Evolutionary conservation across 139 green algal genomes (phyloP).

Genomic region (Parachlorella kessleri): DNA sequence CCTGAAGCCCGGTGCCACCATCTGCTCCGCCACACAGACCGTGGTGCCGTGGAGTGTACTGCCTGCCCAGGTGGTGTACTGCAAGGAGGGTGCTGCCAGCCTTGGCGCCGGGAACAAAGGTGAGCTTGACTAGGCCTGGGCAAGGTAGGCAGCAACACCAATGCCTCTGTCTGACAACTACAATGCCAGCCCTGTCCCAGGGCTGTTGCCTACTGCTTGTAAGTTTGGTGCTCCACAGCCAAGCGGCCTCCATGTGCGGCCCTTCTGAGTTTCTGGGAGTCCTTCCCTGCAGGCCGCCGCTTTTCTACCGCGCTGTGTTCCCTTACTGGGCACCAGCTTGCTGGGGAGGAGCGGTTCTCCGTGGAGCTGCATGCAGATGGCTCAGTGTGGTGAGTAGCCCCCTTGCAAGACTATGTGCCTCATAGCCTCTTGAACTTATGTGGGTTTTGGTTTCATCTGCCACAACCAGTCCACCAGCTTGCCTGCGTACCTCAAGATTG

Average conservation of each 20-base stretch:
- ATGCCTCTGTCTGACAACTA: no score
- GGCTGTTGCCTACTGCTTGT: neutral
- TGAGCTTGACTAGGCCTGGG: no score
- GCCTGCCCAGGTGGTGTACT: constrained; percentile 21
- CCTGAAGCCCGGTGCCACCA: neutral
- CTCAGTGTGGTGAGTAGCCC: constrained; percentile 23
- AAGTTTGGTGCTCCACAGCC: neutral
- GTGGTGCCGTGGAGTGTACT: constrained; percentile 34
- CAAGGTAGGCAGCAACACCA: no score
- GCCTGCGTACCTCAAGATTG: neutral
- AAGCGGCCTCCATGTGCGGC: neutral
- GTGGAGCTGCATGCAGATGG: constrained; percentile 31
- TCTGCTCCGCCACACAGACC: constrained; percentile 25
- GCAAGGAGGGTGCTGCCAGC: neutral
- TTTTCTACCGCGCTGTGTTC: constrained; percentile 22
- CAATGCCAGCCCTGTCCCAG: neutral
- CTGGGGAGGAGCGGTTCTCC: constrained; percentile 35
- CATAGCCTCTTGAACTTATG: no score
- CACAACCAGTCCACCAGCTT: no score
- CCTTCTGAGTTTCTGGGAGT: no score
- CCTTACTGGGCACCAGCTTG: constrained; percentile 29
- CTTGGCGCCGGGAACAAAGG: constrained; percentile 8
- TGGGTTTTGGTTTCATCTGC: no score
- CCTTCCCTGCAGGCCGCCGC: constrained; percentile 15
- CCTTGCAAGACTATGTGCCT: neutral